Conservation (phyloP, 192 early-diverging fungal species). For the Linnemannia zychae region DNA sequence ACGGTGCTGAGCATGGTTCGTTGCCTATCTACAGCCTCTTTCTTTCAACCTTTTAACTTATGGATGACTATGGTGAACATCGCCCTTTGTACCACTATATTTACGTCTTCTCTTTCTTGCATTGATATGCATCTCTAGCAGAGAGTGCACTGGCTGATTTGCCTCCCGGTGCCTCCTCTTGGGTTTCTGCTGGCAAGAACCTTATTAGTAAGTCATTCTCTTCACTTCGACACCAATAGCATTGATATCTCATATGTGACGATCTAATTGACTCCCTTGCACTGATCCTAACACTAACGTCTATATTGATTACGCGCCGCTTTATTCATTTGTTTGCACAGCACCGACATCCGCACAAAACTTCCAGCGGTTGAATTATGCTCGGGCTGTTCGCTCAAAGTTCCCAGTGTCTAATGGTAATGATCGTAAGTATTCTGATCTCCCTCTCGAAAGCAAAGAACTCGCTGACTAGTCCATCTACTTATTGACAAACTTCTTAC, state of each 20-base stretch:
- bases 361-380: slow-evolving; percentile 40
- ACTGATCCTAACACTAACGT: too few species aligned
- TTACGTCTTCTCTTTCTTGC: background rate
- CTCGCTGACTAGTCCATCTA: too few species aligned
- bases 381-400: slow-evolving; percentile 28
- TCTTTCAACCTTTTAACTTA: background rate
- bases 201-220: slow-evolving; percentile 43
- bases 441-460: background rate
- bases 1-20: slow-evolving; percentile 37
- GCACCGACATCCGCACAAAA: slow-evolving; percentile 45
- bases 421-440: slow-evolving; percentile 12
- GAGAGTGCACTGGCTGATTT: slow-evolving; percentile 44
- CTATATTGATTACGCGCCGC: background rate
- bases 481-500: too few species aligned
- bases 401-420: slow-evolving; percentile 18
- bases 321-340: background rate
- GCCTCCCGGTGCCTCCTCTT: slow-evolving; percentile 45
- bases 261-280: background rate
- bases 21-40: too few species aligned
- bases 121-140: background rate
- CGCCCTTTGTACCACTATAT: background rate
- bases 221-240: background rate
- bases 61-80: background rate
- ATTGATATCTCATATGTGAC: too few species aligned
- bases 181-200: slow-evolving; percentile 56